Evolutionary conservation across 2,329 filamentous ascomycete species (phyloP).

Genomic region (Alternaria rosae): DNA sequence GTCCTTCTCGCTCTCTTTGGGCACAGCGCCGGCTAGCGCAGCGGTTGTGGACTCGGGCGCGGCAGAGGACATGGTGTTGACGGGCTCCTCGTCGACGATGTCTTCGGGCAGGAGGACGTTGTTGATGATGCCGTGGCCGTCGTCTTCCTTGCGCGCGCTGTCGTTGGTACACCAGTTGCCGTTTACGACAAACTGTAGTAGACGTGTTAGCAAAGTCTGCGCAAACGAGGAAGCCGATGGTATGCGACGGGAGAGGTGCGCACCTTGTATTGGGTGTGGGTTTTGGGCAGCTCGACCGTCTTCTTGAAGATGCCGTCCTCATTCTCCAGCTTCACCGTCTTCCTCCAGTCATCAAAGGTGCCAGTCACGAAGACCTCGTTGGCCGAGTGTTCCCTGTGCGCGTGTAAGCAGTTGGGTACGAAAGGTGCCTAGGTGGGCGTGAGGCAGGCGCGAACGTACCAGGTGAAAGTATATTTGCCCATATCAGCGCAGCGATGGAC

Average conservation of each 20-base stretch:
- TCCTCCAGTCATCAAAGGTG: slow-evolving; percentile 93
- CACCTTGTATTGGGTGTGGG: slow-evolving; percentile 95
- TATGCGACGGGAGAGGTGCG: slow-evolving; percentile 30
- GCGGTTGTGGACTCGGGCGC: slow-evolving; percentile 76
- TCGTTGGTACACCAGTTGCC: slow-evolving; percentile 87
- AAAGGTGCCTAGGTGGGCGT: slow-evolving; percentile 1
- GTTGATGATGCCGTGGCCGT: slow-evolving; percentile 85
- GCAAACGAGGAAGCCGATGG: slow-evolving; percentile 1
- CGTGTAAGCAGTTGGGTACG: slow-evolving; percentile 25
- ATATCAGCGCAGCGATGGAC: slow-evolving; percentile 52
- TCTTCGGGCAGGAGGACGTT: slow-evolving; percentile 84
- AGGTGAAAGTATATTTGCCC: slow-evolving; percentile 75
- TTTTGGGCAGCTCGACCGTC: slow-evolving; percentile 73
- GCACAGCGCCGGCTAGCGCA: slow-evolving; percentile 70
- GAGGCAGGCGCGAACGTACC: slow-evolving; percentile 58
- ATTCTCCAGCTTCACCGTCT: slow-evolving; percentile 83
- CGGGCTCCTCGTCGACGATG: slow-evolving; percentile 61
- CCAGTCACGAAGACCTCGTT: slow-evolving; percentile 93
- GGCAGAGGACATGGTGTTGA: slow-evolving; percentile 69
- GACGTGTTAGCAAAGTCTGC: slow-evolving; percentile 30
- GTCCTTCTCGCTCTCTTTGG: slow-evolving; percentile 59
- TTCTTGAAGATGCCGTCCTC: slow-evolving; percentile 77
- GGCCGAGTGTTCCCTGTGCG: slow-evolving; percentile 77
- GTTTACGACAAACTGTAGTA: slow-evolving; percentile 87
- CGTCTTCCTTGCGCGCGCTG: slow-evolving; percentile 80